phyloP scores from a whole-genome alignment of 2,329 filamentous ascomycete species.

The Arachnopeziza araneosa region DNA sequence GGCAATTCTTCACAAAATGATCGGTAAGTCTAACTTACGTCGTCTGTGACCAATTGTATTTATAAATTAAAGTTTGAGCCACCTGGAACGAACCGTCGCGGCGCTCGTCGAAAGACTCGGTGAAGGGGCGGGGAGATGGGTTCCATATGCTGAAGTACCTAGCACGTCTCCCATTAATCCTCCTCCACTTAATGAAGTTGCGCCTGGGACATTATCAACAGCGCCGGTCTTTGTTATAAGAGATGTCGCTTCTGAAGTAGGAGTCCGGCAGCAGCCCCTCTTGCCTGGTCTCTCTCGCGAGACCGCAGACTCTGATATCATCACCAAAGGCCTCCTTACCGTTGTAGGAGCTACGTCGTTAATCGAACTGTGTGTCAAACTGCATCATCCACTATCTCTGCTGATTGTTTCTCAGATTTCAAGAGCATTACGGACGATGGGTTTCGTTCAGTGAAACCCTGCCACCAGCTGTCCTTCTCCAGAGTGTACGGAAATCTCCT shows the following conservation, averaged over 20 bases:
- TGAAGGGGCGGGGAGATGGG: not conserved
- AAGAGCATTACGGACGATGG: conserved; percentile 39
- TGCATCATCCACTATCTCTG: not conserved
- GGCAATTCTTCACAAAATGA: not conserved
- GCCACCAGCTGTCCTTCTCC: conserved; percentile 27
- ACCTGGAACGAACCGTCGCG: conserved; percentile 12
- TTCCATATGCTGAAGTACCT: not conserved
- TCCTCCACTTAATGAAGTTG: not conserved
- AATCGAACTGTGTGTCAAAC: conserved; percentile 16
- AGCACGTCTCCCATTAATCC: conserved; percentile 2
- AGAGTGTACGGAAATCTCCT: conserved; percentile 33
- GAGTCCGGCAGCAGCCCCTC: conserved; percentile 10
- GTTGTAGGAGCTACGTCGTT: conserved; percentile 20
- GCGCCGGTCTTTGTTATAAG: conserved; percentile 31
- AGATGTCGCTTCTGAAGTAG: conserved; percentile 28
- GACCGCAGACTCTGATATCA: conserved; percentile 21
- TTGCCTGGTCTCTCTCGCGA: not conserved
- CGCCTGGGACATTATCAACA: conserved; percentile 4
- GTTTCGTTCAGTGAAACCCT: conserved; percentile 32
- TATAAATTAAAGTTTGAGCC: conserved; percentile 5
- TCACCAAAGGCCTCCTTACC: conserved; percentile 23
- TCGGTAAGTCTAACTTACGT: not conserved
- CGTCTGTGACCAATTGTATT: not conserved
- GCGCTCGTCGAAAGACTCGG: conserved; percentile 9
- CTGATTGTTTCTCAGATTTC: conserved; percentile 29